A percentile compares a stretch with the other conserved stretches of the same genome.
These are phyloP conservation scores for Dothidotthia symphoricarpi DNA, from an alignment of 2,329 filamentous ascomycete species.

Conservation along the genomic window DNA sequence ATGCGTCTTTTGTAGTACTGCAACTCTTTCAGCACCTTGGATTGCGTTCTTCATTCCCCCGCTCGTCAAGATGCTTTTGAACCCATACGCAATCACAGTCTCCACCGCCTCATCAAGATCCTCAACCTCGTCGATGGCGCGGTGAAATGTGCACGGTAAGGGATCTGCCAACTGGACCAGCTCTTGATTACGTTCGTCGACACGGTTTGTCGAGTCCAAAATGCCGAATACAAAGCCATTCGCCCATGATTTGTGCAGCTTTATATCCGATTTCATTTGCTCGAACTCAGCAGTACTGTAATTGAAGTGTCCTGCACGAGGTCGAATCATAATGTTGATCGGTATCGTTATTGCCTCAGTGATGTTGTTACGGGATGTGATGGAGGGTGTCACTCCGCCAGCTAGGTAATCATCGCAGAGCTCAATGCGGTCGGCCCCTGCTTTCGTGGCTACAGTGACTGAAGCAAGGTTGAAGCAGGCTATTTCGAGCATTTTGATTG, in stretches of 20 bases:
- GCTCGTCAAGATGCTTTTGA: slow-evolving; percentile 50
- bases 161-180: slow-evolving; percentile 46
- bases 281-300: slow-evolving; percentile 46
- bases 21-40: slow-evolving; percentile 37
- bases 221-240: slow-evolving; percentile 56
- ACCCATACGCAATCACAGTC: slow-evolving; percentile 46
- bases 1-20: slow-evolving; percentile 29
- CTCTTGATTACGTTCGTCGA: slow-evolving; percentile 47
- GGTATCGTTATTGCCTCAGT: slow-evolving; percentile 39
- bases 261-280: slow-evolving; percentile 46
- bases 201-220: slow-evolving; percentile 27
- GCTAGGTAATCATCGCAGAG: slow-evolving; percentile 45
- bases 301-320: slow-evolving; percentile 48
- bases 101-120: slow-evolving; percentile 35
- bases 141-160: slow-evolving; percentile 55
- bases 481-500: slow-evolving; percentile 46
- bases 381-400: slow-evolving; percentile 46
- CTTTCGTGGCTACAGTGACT: slow-evolving; percentile 43
- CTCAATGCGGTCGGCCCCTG: slow-evolving; percentile 54
- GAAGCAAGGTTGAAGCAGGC: slow-evolving; percentile 50
- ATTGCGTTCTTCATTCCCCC: slow-evolving; percentile 42
- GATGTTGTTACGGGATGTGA: slow-evolving; percentile 23
- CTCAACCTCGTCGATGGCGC: slow-evolving; percentile 51
- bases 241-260: slow-evolving; percentile 37
- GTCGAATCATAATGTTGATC: slow-evolving; percentile 56